A percentile compares a stretch with the other conserved stretches of the same genome.
These are phyloP conservation scores for Haplosporangium gracile DNA, from an alignment of 192 early-diverging fungal genomes.

Conservation along the genomic window DNA sequence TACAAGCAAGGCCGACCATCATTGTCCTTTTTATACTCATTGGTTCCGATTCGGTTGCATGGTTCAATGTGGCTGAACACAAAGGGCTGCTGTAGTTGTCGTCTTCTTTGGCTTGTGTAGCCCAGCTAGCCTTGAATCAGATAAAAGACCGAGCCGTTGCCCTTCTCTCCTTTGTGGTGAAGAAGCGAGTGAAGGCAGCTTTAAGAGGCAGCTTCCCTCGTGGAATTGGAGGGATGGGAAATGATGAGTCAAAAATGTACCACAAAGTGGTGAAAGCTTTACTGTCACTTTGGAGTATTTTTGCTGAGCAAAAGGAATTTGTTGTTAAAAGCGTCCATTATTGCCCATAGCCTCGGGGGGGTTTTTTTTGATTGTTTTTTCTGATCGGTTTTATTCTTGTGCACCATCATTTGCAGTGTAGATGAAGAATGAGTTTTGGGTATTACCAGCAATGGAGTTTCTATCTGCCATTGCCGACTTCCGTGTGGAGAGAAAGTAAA, in stretches of 20 bases:
- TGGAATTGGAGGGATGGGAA: neutral
- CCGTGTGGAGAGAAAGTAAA: too few relatives aligned
- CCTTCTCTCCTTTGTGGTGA: neutral
- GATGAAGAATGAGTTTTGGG: too few relatives aligned
- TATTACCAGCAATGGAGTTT: too few relatives aligned
- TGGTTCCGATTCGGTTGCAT: too few relatives aligned
- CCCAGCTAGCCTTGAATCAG: neutral
- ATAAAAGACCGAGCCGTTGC: neutral
- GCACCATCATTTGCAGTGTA: too few relatives aligned
- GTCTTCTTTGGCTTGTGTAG: neutral
- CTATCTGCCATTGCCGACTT: too few relatives aligned
- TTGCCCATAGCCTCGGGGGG: neutral
- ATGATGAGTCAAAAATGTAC: neutral
- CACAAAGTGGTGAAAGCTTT: neutral
- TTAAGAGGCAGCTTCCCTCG: neutral
- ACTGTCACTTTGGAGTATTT: neutral
- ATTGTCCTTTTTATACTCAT: neutral
- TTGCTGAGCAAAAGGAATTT: neutral
- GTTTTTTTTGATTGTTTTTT: neutral
- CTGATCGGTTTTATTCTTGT: neutral
- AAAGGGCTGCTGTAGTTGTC: neutral
- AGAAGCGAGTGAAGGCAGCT: neutral
- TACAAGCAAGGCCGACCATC: neutral
- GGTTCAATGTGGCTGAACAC: too few relatives aligned
- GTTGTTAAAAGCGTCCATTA: neutral